Evolutionary conservation across 352 stramenopile species (phyloP).

Genomic region (Globisporangium yorkense): DNA sequence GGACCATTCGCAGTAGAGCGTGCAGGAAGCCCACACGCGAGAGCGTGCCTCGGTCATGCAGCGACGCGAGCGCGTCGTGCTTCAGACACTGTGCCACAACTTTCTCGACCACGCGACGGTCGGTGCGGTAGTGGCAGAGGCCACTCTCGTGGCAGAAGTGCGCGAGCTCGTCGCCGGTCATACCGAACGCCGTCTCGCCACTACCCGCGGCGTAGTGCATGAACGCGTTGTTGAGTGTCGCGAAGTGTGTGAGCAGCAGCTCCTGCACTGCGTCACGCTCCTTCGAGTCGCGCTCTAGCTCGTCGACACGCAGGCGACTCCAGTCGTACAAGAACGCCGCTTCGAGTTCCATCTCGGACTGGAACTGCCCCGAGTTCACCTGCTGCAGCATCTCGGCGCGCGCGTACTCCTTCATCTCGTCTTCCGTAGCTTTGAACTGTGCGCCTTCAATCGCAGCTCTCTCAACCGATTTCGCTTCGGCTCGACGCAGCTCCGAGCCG

Average conservation of each 20-base stretch:
- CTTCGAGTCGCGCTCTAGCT: conserved; percentile 41
- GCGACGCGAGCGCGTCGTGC: conserved; percentile 36
- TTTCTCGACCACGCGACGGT: conserved; percentile 33
- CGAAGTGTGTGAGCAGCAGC: conserved; percentile 49
- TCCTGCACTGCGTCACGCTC: conserved; percentile 48
- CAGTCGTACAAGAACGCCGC: conserved; percentile 80
- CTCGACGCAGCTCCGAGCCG: background rate
- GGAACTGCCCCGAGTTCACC: conserved; percentile 71
- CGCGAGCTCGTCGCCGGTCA: conserved; percentile 54
- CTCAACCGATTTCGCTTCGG: conserved; percentile 5
- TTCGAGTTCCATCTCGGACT: conserved; percentile 75
- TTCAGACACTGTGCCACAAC: conserved; percentile 28
- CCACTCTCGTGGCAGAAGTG: conserved; percentile 78
- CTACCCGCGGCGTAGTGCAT: conserved; percentile 76
- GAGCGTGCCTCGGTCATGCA: conserved; percentile 46
- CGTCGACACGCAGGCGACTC: conserved; percentile 46
- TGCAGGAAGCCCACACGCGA: conserved; percentile 70
- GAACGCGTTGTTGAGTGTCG: conserved; percentile 46
- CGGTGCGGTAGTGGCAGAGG: conserved; percentile 32
- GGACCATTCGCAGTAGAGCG: conserved; percentile 40
- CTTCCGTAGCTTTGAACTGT: conserved; percentile 16
- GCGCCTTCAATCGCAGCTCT: background rate
- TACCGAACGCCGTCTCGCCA: conserved; percentile 55
- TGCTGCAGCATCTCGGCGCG: conserved; percentile 65
- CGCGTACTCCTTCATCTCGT: conserved; percentile 62